A percentile compares a stretch with the other conserved stretches of the same genome.
These are phyloP conservation scores for Leptographium lundbergii DNA, from an alignment of 2,329 filamentous ascomycete species.

Conservation along the genomic window DNA sequence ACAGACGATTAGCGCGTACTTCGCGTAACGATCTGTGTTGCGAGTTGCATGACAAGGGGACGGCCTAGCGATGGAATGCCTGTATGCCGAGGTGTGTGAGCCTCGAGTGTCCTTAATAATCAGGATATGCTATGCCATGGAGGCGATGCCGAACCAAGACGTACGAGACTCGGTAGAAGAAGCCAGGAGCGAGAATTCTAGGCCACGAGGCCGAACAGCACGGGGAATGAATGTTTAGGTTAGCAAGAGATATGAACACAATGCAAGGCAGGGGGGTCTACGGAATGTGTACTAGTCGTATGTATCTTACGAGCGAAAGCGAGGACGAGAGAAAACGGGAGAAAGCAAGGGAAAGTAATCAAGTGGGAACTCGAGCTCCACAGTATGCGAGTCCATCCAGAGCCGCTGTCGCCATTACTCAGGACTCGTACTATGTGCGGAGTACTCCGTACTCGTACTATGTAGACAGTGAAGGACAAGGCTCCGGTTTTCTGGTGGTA, in stretches of 20 bases:
- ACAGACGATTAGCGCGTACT: conserved; percentile 65
- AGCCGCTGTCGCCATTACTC: too few species aligned
- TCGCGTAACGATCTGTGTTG: conserved; percentile 25
- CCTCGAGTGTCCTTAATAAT: neutral
- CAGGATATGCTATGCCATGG: neutral
- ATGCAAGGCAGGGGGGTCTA: neutral
- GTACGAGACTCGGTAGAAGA: neutral
- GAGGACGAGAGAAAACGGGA: too few species aligned
- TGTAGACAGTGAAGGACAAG: too few species aligned
- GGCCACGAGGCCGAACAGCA: neutral
- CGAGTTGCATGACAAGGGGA: too few species aligned
- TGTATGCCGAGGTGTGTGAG: neutral
- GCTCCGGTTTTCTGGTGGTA: too few species aligned
- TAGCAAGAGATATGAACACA: neutral
- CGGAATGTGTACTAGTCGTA: neutral
- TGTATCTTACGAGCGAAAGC: neutral
- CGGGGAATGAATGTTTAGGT: neutral
- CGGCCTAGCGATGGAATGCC: too few species aligned
- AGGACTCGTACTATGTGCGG: too few species aligned
- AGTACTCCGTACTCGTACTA: too few species aligned
- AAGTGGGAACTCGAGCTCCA: too few species aligned
- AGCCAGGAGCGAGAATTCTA: neutral
- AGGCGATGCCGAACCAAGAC: neutral
- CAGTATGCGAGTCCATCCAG: too few species aligned
- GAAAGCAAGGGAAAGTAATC: too few species aligned